These are phyloP conservation scores for Styphnolobium japonicum DNA, from an alignment of 306 rosid species.

Conservation along the genomic window DNA sequence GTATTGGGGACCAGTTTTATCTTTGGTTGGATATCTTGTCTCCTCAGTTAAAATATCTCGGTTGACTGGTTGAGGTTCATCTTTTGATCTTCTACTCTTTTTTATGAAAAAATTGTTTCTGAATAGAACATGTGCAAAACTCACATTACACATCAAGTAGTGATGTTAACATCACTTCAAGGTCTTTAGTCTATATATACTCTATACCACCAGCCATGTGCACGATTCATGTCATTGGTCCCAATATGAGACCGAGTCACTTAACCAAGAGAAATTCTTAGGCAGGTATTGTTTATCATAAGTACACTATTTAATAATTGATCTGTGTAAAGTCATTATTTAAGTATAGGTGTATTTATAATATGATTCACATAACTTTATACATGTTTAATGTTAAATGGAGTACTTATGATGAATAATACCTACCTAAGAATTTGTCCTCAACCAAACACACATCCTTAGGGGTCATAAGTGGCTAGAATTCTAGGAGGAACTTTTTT, in stretches of 20 bases:
- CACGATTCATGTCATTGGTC: background rate
- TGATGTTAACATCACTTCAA: background rate
- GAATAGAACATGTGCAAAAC: slow-evolving; percentile 15
- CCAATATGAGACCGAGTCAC: background rate
- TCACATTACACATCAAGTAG: background rate
- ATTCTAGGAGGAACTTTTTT: background rate
- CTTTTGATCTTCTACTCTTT: background rate
- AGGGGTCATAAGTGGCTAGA: background rate
- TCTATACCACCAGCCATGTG: background rate
- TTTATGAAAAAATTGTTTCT: background rate
- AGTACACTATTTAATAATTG: too few relatives aligned
- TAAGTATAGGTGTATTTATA: too few relatives aligned
- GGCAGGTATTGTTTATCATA: too few relatives aligned
- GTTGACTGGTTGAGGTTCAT: background rate
- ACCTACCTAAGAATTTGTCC: too few relatives aligned
- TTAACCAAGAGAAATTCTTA: too few relatives aligned
- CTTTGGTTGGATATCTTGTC: background rate
- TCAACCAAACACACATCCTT: background rate
- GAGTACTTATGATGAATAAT: too few relatives aligned
- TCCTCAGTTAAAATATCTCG: background rate
- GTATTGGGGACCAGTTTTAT: background rate
- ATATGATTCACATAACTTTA: too few relatives aligned
- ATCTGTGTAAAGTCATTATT: too few relatives aligned
- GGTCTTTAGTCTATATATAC: background rate
- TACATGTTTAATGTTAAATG: too few relatives aligned